A percentile compares a stretch with the other conserved stretches of the same genome.
Evolutionary conservation across 139 green algal species (phyloP).

Genomic region (Pleodorina starrii): DNA sequence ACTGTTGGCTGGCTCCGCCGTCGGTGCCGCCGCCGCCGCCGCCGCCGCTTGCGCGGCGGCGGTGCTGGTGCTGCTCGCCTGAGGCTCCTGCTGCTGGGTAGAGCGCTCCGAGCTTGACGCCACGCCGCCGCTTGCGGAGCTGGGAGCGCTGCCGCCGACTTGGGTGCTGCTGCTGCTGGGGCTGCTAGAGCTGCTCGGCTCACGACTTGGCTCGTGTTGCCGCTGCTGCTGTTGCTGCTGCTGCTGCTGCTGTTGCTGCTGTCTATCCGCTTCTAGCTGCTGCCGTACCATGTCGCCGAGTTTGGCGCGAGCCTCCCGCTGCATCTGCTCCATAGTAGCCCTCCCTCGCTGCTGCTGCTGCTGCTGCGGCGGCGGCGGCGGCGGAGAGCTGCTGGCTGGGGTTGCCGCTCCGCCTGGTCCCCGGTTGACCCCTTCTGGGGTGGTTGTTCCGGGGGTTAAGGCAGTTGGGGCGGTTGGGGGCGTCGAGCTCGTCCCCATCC

Average conservation of each 20-base stretch:
- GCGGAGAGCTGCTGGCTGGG: no score
- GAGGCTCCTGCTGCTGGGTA: no score
- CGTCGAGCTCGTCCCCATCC: no score
- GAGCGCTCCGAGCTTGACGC: no score
- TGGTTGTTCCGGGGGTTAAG: no score
- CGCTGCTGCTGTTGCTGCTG: neutral
- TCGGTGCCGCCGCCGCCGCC: neutral
- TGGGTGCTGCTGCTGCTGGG: neutral
- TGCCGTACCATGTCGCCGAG: neutral
- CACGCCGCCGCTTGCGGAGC: no score
- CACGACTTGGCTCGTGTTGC: neutral
- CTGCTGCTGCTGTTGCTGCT: neutral
- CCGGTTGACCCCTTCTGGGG: no score
- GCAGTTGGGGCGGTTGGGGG: no score
- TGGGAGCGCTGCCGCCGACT: neutral
- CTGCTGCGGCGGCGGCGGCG: no score
- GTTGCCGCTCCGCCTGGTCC: no score
- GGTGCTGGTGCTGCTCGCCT: neutral
- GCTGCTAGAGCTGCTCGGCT: neutral
- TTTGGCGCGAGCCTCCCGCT: constrained; percentile 13
- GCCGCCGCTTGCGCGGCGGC: neutral
- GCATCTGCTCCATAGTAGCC: constrained; percentile 1
- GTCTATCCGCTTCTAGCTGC: neutral
- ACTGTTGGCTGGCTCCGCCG: neutral
- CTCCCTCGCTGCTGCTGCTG: no score